Conservation (phyloP, 2,329 filamentous ascomycete genomes). For the Alternaria longipes region DNA sequence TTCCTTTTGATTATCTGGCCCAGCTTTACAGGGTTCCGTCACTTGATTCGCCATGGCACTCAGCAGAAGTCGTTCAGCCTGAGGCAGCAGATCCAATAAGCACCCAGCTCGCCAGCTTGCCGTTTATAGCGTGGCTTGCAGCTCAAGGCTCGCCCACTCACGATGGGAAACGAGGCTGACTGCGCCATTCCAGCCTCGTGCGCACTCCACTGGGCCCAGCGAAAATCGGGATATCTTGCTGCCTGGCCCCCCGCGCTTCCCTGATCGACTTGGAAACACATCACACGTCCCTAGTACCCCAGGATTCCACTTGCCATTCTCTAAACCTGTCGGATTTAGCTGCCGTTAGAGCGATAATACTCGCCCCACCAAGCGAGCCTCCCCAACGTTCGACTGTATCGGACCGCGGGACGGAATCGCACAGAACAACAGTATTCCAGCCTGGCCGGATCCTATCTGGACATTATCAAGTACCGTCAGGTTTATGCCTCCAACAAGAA, state of each 20-base stretch:
- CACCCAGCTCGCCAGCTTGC: constrained; percentile 48
- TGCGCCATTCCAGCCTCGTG: constrained; percentile 49
- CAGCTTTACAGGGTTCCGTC: constrained; percentile 33
- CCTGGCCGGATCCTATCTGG: constrained; percentile 20
- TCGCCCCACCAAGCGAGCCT: constrained; percentile 43
- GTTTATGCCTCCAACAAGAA: constrained; percentile 48
- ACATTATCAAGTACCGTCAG: constrained; percentile 8
- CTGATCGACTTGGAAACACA: constrained; percentile 38
- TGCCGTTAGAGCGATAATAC: constrained; percentile 38
- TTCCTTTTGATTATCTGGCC: constrained; percentile 44
- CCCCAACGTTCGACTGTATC: constrained; percentile 31
- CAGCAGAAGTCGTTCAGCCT: constrained; percentile 38
- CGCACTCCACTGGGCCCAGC: constrained; percentile 41
- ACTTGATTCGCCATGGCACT: constrained; percentile 41
- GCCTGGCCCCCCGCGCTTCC: constrained; percentile 41
- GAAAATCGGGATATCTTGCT: constrained; percentile 50
- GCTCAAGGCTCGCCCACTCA: constrained; percentile 46
- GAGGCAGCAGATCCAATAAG: constrained; percentile 46
- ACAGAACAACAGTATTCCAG: constrained; percentile 21
- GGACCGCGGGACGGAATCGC: constrained; percentile 19
- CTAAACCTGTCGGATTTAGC: constrained; percentile 36
- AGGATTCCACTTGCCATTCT: constrained; percentile 24
- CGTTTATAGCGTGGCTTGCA: constrained; percentile 50
- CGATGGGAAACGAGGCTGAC: constrained; percentile 52
- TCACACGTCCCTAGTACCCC: constrained; percentile 31